Conservation (phyloP, 257 asterid genomes). For the Primulina huaijiensis region DNA sequence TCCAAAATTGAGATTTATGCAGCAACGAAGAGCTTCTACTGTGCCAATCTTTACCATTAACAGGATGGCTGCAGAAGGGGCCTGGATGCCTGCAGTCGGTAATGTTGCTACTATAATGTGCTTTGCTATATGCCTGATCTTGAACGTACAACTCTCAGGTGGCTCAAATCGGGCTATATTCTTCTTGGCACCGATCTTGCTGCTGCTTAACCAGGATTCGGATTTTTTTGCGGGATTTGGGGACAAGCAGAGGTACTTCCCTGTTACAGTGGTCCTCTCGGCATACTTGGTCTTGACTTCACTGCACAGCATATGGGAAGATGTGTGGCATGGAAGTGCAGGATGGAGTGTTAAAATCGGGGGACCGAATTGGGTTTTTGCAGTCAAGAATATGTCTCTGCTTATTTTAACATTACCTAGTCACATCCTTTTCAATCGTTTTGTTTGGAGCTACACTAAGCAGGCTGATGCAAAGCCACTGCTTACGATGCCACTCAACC, state of each 20-base stretch:
- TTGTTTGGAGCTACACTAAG: conserved; percentile 89
- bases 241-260: conserved; percentile 96
- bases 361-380: conserved; percentile 87
- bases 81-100: conserved; percentile 99
- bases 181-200: conserved; percentile 84
- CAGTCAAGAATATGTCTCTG: conserved; percentile 83
- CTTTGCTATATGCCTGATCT: conserved; percentile 84
- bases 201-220: conserved; percentile 89
- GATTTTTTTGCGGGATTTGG: conserved; percentile 96
- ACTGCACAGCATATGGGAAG: conserved; percentile 81
- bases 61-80: conserved; percentile 86
- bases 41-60: conserved; percentile 71
- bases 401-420: conserved; percentile 82
- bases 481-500: conserved; percentile 76
- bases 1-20: conserved; percentile 89
- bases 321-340: conserved; percentile 69
- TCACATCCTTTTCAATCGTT: conserved; percentile 84
- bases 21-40: conserved; percentile 80
- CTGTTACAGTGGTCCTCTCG: conserved; percentile 72
- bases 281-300: conserved; percentile 65
- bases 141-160: conserved; percentile 76
- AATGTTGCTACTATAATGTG: conserved; percentile 92
- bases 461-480: conserved; percentile 60
- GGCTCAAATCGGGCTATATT: conserved; percentile 96
- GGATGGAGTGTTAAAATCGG: conserved; percentile 93